These are phyloP conservation scores for Candida piceae DNA, from an alignment of 805 yeast species.

Conservation along the genomic window DNA sequence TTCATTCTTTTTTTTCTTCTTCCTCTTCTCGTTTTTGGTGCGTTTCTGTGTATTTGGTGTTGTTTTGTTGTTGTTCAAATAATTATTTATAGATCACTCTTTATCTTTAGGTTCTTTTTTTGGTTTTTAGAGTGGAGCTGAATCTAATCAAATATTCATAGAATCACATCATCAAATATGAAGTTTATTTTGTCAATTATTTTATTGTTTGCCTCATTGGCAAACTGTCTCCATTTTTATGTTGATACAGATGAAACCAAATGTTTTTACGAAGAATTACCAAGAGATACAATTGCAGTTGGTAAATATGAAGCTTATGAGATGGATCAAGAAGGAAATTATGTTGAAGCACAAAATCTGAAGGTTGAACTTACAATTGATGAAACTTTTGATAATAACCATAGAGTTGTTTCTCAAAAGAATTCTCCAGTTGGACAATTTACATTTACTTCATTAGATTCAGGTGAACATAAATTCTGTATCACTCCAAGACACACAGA, in stretches of 20 bases:
- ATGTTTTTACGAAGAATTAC: slow-evolving; percentile 82
- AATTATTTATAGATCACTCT: no score
- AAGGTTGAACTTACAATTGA: slow-evolving; percentile 67
- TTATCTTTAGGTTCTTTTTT: no score
- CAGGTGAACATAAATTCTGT: slow-evolving; percentile 79
- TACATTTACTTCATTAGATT: slow-evolving; percentile 65
- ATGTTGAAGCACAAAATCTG: slow-evolving; percentile 49
- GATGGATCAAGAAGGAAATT: slow-evolving; percentile 42
- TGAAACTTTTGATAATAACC: slow-evolving; percentile 73
- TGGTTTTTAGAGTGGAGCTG: no score
- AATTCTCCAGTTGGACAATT: slow-evolving; percentile 62
- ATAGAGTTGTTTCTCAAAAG: slow-evolving; percentile 67
- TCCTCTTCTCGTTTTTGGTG: no score
- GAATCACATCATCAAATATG: no score
- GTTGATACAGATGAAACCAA: slow-evolving; percentile 67
- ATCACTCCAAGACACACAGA: slow-evolving; percentile 47
- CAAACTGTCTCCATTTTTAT: slow-evolving; percentile 68
- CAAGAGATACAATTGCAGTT: slow-evolving; percentile 72
- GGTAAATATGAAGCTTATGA: slow-evolving; percentile 73
- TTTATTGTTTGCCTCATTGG: slow-evolving; percentile 13
- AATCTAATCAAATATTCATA: no score
- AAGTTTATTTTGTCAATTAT: slow-evolving; percentile 7
- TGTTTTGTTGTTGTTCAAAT: no score
- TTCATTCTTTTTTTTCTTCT: no score
- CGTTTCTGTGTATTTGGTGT: no score